Evolutionary conservation across 345 rosid species (phyloP).

Genomic region (Ricinus communis): DNA sequence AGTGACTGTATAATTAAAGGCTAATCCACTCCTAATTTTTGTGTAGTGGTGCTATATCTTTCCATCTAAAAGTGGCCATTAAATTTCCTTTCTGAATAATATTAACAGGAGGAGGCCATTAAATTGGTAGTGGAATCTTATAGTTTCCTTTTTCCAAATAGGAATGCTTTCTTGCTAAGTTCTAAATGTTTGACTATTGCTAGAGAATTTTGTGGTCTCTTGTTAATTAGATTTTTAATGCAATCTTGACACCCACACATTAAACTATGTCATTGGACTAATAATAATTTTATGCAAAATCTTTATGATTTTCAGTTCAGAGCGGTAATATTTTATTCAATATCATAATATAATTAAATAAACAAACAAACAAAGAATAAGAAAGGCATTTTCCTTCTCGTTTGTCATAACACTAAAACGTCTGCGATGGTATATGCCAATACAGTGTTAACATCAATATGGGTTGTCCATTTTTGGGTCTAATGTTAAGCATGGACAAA

Average conservation of each 20-base stretch:
- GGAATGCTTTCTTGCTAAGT: not conserved
- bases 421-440: not conserved
- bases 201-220: not conserved
- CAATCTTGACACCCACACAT: not conserved
- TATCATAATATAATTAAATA: too few relatives aligned
- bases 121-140: not conserved
- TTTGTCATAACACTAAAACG: not conserved
- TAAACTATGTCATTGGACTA: not conserved
- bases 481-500: not conserved
- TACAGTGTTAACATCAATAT: not conserved
- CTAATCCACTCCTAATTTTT: not conserved
- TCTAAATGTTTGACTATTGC: not conserved
- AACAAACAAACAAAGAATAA: not conserved
- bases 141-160: too few relatives aligned
- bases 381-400: not conserved
- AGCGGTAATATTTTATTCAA: not conserved
- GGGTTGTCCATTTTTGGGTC: slow-evolving; percentile 5
- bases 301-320: not conserved
- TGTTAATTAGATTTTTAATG: not conserved
- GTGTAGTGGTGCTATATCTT: not conserved
- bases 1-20: not conserved
- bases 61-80: not conserved
- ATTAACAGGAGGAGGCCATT: not conserved
- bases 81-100: not conserved
- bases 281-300: not conserved